Evolutionary conservation across 768 basidiomycete genomes (phyloP).

Genomic region (Pleurotus pulmonarius): DNA sequence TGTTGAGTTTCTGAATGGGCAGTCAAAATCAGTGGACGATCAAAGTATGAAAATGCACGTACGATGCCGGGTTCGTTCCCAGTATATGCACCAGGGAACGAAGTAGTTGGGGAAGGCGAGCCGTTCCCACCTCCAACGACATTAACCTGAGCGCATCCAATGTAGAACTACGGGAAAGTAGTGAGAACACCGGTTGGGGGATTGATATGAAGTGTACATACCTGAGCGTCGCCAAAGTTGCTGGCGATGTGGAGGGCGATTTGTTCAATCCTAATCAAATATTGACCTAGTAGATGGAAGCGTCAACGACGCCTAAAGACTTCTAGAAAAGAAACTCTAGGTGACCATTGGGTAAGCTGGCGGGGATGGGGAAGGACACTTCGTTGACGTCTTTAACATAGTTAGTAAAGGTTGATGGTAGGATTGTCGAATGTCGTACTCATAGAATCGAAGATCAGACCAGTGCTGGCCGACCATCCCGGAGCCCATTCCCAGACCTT

Average conservation of each 20-base stretch:
- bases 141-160: constrained; percentile 34
- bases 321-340: background rate
- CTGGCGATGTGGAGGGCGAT: constrained; percentile 30
- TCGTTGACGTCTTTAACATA: constrained; percentile 21
- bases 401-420: background rate
- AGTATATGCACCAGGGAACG: constrained; percentile 33
- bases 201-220: constrained; percentile 13
- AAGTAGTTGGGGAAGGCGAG: constrained; percentile 24
- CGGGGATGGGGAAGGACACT: constrained; percentile 30
- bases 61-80: constrained; percentile 29
- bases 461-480: constrained; percentile 24
- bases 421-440: constrained; percentile 14
- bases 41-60: constrained; percentile 16
- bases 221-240: constrained; percentile 25
- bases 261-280: constrained; percentile 31
- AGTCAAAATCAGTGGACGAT: background rate
- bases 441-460: constrained; percentile 24
- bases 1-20: constrained; percentile 15
- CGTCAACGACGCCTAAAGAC: background rate
- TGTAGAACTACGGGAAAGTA: constrained; percentile 23
- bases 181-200: background rate
- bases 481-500: constrained; percentile 40
- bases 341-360: constrained; percentile 27
- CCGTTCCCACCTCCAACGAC: constrained; percentile 29
- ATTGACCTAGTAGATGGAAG: constrained; percentile 15